These are phyloP conservation scores for Trichophyton verrucosum DNA, from an alignment of 2,329 filamentous ascomycete species.

Conservation along the genomic window DNA sequence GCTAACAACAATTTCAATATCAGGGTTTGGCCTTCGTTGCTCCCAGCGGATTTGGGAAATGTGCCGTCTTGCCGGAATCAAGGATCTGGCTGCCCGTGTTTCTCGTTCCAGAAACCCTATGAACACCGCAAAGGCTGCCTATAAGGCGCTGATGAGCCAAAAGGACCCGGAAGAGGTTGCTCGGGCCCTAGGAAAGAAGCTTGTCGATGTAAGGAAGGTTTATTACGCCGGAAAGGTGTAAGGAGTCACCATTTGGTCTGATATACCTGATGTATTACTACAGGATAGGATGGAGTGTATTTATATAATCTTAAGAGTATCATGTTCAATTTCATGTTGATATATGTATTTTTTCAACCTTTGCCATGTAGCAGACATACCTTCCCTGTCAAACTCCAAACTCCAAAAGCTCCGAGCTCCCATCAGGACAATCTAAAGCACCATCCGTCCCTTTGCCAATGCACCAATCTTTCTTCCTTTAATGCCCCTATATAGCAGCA, in stretches of 20 bases:
- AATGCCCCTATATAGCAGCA: neutral
- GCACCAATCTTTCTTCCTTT: neutral
- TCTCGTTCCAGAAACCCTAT: conserved; percentile 84
- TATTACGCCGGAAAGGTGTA: conserved; percentile 65
- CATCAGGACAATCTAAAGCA: neutral
- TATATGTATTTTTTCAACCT: neutral
- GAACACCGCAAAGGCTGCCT: conserved; percentile 92
- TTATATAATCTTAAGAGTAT: neutral
- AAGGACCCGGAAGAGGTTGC: conserved; percentile 81
- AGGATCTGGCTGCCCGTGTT: conserved; percentile 73
- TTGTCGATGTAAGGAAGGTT: conserved; percentile 92
- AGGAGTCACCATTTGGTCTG: neutral
- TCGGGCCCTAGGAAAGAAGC: conserved; percentile 77
- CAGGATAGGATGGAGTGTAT: conserved; percentile 1
- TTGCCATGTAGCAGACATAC: neutral
- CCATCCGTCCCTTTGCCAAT: neutral
- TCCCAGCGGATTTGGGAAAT: conserved; percentile 91
- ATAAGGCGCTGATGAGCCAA: conserved; percentile 71
- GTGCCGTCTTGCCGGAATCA: conserved; percentile 72
- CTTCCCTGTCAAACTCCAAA: neutral
- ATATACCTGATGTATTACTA: neutral
- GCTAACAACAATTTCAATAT: conserved; percentile 4
- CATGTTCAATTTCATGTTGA: neutral
- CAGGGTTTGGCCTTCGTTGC: conserved; percentile 81
- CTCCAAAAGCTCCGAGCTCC: neutral